Conservation (phyloP, 2,329 filamentous ascomycete genomes). For the Gyromitra esculenta region DNA sequence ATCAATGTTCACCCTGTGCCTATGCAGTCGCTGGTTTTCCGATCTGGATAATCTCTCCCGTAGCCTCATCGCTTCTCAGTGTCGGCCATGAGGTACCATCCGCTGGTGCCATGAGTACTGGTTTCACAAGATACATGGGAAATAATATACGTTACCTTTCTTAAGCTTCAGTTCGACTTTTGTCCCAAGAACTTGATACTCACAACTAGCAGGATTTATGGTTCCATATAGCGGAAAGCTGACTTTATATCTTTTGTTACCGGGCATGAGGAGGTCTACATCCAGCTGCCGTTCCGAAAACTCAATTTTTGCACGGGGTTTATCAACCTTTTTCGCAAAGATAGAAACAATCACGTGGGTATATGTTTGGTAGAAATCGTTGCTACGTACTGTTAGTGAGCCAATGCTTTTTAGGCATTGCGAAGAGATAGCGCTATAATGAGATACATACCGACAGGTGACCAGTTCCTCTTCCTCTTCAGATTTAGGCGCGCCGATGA, state of each 20-base stretch:
- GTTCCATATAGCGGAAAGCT: constrained; percentile 77
- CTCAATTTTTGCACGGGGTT: constrained; percentile 75
- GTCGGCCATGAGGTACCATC: constrained; percentile 86
- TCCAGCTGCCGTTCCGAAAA: constrained; percentile 73
- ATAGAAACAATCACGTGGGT: constrained; percentile 86
- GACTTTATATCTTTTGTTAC: constrained; percentile 82
- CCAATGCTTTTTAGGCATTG: constrained; percentile 13
- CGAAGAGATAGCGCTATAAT: constrained; percentile 19
- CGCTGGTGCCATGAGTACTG: constrained; percentile 64
- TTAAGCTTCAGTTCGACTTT: constrained; percentile 83
- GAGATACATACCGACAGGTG: constrained; percentile 75
- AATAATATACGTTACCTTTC: constrained; percentile 53
- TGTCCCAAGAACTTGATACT: constrained; percentile 83
- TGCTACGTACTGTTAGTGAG: constrained; percentile 62
- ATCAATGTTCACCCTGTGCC: background rate
- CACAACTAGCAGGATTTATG: constrained; percentile 79
- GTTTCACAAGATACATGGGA: background rate
- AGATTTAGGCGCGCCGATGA: constrained; percentile 77
- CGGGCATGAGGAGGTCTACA: constrained; percentile 85
- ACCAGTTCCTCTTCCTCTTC: constrained; percentile 62
- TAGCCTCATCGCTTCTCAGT: constrained; percentile 78
- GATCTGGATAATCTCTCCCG: constrained; percentile 86
- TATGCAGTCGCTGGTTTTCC: constrained; percentile 70
- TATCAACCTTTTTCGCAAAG: constrained; percentile 97
- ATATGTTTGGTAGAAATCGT: constrained; percentile 95